Base-by-base conservation (phyloP, 2,329 filamentous ascomycete genomes). In the Ceratocystis destructans region DNA sequence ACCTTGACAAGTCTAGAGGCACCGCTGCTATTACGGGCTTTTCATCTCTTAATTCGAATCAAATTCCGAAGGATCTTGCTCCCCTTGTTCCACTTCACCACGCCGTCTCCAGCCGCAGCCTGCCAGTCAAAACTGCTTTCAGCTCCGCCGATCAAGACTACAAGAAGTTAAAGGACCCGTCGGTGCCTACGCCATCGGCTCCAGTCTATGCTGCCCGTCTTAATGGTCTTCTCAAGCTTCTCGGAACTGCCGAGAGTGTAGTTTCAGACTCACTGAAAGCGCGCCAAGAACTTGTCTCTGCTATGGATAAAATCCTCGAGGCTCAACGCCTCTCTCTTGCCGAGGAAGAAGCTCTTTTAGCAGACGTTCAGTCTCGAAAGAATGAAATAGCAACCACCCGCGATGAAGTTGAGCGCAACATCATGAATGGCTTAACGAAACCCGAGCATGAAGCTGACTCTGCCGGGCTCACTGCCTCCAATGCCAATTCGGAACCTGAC, bases 201-300 rank as follows among this genome's bases (percentile, higher is more conserved):
- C 92, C 94, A 0, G 92, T 99, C 22, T 90, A 96, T 73, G 94
- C 94, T 1, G 93, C 93, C 15, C 87, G 90, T 33, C 83, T 99
- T 7, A 92, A 89, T 70, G 88, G 90, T 2, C 80, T 99, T n/a
- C 82, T 97, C 65, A 96, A 94, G 78, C 88, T 86, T 5, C 82
- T 99, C 20, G 90, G 90, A 22, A 89, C 84, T 69, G 94, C 94
- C 2, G 92, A 99, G 75, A 89, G 85, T 65, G 91, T 93, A 0
- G 88, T 97, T 1, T 87, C 89, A 1, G 90, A 96, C 71, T 90
- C 88, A 70, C 90, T 99, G 73, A 92, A 93, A 73, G 90, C 91
- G 1, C 86, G 94, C 15, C 83, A 85, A 70, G 83, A 84, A 8
- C 81, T 99, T 33, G 86, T 97, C 46, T 81, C 83, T 33, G 90